Percentiles rank a stretch among this genome's conserved stretches.
phyloP scores from a whole-genome alignment of 495 filamentous ascomycete species.

The Tetracladium marchalianum region DNA sequence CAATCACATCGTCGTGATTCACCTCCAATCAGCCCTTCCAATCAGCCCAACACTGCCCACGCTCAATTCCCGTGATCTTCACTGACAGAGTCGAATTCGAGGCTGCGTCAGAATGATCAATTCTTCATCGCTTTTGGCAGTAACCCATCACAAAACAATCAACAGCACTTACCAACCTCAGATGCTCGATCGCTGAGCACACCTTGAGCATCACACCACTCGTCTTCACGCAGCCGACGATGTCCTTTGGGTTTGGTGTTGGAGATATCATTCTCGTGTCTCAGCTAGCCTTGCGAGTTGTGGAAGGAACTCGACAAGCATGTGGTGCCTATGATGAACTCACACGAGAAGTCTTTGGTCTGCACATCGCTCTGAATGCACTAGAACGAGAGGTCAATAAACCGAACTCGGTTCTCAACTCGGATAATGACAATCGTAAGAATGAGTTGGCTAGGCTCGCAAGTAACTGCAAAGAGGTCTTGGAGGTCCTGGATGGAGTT shows the following conservation, averaged over 20 bases:
- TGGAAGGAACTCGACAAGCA: conserved; percentile 10
- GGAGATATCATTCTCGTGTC: conserved; percentile 15
- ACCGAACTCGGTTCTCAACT: conserved; percentile 6
- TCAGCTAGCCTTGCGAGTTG: conserved; percentile 8
- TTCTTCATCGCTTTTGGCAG: too few species aligned
- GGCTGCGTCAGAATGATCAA: too few species aligned
- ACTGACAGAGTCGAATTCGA: too few species aligned
- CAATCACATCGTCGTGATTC: too few species aligned
- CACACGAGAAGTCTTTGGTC: conserved; percentile 8
- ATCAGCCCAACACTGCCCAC: too few species aligned
- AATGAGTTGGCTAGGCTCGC: conserved; percentile 1
- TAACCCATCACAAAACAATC: too few species aligned
- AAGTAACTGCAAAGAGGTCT: conserved; percentile 4
- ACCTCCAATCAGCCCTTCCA: too few species aligned
- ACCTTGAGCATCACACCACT: too few species aligned
- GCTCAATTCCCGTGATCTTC: too few species aligned
- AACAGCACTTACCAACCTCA: too few species aligned
- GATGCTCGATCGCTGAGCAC: too few species aligned
- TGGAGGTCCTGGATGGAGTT: conserved; percentile 1
- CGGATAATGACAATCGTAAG: neutral
- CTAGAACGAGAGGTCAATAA: conserved; percentile 8
- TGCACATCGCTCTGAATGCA: conserved; percentile 10
- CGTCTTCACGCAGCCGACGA: neutral
- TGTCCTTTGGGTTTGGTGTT: conserved; percentile 20
- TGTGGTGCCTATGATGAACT: conserved; percentile 18